These are phyloP conservation scores for Chalciporus sphaerocephalus DNA, from an alignment of 768 basidiomycete genomes.

Conservation along the genomic window DNA sequence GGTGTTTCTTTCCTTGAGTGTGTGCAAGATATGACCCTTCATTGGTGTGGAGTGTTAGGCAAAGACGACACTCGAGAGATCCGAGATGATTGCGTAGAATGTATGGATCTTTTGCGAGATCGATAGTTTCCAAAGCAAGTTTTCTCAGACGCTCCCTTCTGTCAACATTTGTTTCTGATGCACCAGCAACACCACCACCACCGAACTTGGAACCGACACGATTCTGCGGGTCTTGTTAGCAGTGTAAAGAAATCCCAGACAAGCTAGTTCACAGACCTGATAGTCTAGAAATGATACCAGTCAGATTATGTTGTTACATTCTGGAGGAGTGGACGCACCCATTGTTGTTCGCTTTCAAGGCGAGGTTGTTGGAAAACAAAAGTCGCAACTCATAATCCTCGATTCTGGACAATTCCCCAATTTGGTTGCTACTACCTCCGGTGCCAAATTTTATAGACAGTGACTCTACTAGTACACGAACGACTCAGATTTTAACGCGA, in stretches of 20 bases:
- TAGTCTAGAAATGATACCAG: slow-evolving; percentile 45
- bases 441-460: slow-evolving; percentile 14
- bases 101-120: slow-evolving; percentile 97
- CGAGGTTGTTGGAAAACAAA: slow-evolving; percentile 5
- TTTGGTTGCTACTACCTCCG: slow-evolving; percentile 3
- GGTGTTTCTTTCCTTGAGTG: slow-evolving; percentile 99
- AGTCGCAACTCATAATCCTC: background rate
- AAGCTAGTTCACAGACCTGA: slow-evolving; percentile 45
- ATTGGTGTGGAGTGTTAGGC: slow-evolving; percentile 97
- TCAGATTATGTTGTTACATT: background rate
- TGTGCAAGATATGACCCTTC: slow-evolving; percentile 99
- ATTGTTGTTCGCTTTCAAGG: slow-evolving; percentile 14
- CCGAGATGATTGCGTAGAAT: slow-evolving; percentile 98
- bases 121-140: slow-evolving; percentile 94
- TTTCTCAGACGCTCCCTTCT: slow-evolving; percentile 91
- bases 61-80: slow-evolving; percentile 96
- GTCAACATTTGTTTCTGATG: slow-evolving; percentile 93
- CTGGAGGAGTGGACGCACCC: slow-evolving; percentile 26
- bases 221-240: slow-evolving; percentile 51
- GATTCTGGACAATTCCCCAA: slow-evolving; percentile 7
- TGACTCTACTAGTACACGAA: too few species aligned
- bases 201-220: slow-evolving; percentile 95
- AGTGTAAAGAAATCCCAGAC: background rate
- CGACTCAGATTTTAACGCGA: background rate
- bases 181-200: slow-evolving; percentile 93